A percentile compares a stretch with the other conserved stretches of the same genome.
Conservation (phyloP, 495 filamentous ascomycete genomes). For the Aspergillus baeticus region DNA sequence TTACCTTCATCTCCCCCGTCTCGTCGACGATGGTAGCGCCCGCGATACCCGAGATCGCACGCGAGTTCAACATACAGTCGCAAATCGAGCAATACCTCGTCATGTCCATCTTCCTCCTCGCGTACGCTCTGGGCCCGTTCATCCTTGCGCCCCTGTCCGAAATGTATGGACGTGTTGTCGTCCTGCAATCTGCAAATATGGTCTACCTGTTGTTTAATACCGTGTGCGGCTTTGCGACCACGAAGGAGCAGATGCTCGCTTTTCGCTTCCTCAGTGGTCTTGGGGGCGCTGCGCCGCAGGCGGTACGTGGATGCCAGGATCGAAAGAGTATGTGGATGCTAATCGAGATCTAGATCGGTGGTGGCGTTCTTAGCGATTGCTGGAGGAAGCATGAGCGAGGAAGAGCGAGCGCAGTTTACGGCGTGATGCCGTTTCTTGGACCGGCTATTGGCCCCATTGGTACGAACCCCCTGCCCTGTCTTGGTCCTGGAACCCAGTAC, state of each 20-base stretch:
- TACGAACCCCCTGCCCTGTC: background rate
- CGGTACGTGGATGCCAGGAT: constrained; percentile 23
- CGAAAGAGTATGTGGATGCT: too few relatives aligned
- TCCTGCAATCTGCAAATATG: constrained; percentile 8
- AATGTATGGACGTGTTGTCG: constrained; percentile 10
- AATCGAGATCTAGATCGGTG: constrained; percentile 15
- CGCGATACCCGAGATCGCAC: background rate
- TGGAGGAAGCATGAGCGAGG: constrained; percentile 54
- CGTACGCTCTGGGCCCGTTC: constrained; percentile 14
- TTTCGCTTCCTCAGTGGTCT: constrained; percentile 57
- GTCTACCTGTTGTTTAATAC: constrained; percentile 51
- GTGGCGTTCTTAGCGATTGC: constrained; percentile 47
- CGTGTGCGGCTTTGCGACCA: constrained; percentile 52
- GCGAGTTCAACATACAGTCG: background rate
- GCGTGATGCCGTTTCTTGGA: constrained; percentile 51
- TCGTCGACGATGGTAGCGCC: constrained; percentile 15
- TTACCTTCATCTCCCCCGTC: constrained; percentile 13
- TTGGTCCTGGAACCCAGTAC: background rate
- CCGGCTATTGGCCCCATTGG: constrained; percentile 51
- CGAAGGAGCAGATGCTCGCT: constrained; percentile 44
- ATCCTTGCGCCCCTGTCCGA: constrained; percentile 14
- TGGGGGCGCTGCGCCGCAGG: constrained; percentile 46
- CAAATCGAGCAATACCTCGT: constrained; percentile 3
- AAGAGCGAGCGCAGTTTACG: constrained; percentile 52
- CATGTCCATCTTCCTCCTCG: constrained; percentile 15